These are phyloP conservation scores for Solanum arcanum DNA, from an alignment of 257 asterid species.

Conservation along the genomic window DNA sequence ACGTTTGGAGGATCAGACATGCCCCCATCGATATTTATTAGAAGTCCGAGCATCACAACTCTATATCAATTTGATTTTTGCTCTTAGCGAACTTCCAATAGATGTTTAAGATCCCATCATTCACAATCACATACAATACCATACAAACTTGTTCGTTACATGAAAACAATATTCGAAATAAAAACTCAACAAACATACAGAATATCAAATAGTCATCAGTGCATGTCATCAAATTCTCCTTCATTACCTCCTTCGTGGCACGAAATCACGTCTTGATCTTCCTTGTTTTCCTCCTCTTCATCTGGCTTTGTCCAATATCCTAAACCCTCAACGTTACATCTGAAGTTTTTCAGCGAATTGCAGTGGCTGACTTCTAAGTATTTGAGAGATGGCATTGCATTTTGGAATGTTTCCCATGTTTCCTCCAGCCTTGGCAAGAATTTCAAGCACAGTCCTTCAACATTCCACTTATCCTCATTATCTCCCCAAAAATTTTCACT, in stretches of 20 bases:
- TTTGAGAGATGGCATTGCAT: constrained; percentile 1
- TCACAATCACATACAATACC: background rate
- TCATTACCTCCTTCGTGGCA: background rate
- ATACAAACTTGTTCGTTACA: background rate
- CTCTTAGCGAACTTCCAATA: background rate
- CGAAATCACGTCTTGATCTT: background rate
- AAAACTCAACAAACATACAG: background rate
- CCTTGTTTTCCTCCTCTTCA: background rate
- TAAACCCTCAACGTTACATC: background rate
- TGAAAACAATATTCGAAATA: background rate
- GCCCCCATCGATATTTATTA: background rate
- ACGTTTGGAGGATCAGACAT: background rate
- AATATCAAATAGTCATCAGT: background rate
- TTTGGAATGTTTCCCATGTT: background rate
- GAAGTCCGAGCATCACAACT: background rate
- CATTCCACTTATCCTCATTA: constrained; percentile 1
- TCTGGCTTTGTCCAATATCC: background rate
- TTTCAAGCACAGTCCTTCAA: constrained; percentile 16
- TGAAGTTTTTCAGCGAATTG: background rate
- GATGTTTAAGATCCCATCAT: background rate
- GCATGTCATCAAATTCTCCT: background rate
- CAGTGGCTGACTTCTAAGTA: constrained; percentile 13
- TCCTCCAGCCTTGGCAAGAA: constrained; percentile 5
- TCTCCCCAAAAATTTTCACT: background rate
- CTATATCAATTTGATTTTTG: background rate